phyloP scores from a whole-genome alignment of 257 asterid genomes.

The Solanum infundibuliforme region DNA sequence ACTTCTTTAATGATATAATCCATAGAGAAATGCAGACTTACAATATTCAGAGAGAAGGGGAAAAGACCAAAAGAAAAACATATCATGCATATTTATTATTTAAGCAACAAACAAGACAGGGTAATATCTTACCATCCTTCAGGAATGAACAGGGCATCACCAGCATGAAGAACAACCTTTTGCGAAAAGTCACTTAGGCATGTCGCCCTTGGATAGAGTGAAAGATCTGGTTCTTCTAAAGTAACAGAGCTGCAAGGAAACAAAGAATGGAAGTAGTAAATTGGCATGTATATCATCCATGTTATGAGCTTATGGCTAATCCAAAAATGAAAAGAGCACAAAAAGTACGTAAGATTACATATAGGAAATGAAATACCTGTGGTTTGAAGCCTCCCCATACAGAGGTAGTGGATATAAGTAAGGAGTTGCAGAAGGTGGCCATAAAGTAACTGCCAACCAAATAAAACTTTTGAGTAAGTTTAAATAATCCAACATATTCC shows the following conservation, averaged over 20 bases:
- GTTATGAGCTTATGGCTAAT: not conserved
- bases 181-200: constrained; percentile 43
- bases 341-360: not conserved
- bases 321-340: not conserved
- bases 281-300: not conserved
- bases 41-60: not conserved
- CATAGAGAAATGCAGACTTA: not conserved
- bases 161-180: constrained; percentile 77
- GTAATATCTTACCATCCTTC: constrained; percentile 75
- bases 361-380: constrained; percentile 45
- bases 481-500: not conserved
- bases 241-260: constrained; percentile 51
- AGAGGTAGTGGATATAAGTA: constrained; percentile 67
- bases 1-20: not conserved
- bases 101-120: not conserved
- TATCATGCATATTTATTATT: not conserved
- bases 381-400: constrained; percentile 94
- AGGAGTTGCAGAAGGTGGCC: constrained; percentile 94
- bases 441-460: constrained; percentile 53
- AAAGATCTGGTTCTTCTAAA: constrained; percentile 45
- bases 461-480: not conserved
- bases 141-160: constrained; percentile 92
- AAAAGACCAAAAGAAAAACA: not conserved
- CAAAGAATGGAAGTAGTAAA: not conserved
- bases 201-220: constrained; percentile 63